Evolutionary conservation across 805 yeast species (phyloP), one percentile per base, ranked within the genome.

Genomic region (Kodamaea leandrae): DNA sequence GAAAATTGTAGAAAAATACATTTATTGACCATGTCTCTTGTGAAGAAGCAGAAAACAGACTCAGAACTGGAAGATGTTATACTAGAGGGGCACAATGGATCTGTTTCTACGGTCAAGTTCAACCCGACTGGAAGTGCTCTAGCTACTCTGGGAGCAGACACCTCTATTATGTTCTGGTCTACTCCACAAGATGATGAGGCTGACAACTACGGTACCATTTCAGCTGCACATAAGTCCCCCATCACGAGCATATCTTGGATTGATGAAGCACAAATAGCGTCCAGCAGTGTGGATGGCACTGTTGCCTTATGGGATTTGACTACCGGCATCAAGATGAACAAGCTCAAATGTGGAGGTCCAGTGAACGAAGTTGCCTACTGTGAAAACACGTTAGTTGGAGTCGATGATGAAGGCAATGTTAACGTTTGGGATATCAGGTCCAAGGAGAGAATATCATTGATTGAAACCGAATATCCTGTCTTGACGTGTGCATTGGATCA

Each of bases 71-170:
- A 39, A 6, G 44, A 39, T n/a, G 60, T 74, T 9, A 62, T 63
- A 12, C 56, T 81, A 5, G 70, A 67, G 40, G 81, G 81, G 6
- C 84, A 80, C 49, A 49, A 60, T 10, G 81, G 81, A 0, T 63
- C 82, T 1, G 81, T 81, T 0, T 61, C 77, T 13, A 57, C 78
- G 2, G 71, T 75, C 4, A 63, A 68, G 36, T 83, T 83, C 61
- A 78, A 68, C 52, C 60, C 54, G 2, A 60, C 64, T 18, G 90
- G 88, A 0, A 54, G 63, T 4, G 47, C 59, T 6, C 58, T 83
- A 14, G 90, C 83, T 0, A 71, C 88, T 2, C 83, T 81, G 4
- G 85, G 89, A 2, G 46, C 66, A 13, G 91, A 85, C 51, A 67
- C 66, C 40, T 54, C 64, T n/a, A 61, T 80, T 27, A 61, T 61